These are phyloP conservation scores for Salix viminalis DNA, from an alignment of 345 rosid species.

Conservation along the genomic window DNA sequence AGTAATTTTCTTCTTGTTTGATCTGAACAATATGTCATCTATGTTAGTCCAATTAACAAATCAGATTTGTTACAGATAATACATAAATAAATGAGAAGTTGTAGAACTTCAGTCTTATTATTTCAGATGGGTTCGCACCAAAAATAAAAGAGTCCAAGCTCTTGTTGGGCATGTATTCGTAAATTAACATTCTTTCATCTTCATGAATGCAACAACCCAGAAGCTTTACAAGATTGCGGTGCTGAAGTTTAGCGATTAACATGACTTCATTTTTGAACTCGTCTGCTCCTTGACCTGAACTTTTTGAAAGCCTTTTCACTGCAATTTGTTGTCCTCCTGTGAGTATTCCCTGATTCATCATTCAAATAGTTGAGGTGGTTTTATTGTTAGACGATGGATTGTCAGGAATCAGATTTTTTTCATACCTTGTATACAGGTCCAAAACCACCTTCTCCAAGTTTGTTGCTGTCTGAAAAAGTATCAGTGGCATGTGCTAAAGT, in stretches of 20 bases:
- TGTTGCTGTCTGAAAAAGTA: not conserved
- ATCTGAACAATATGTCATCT: constrained; percentile 11
- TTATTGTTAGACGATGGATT: not conserved
- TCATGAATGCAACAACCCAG: not conserved
- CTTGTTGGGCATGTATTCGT: constrained; percentile 23
- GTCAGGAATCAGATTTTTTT: too few species aligned
- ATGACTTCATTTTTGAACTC: too few species aligned
- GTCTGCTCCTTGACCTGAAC: too few species aligned
- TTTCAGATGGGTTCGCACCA: constrained; percentile 1
- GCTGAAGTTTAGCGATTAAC: too few species aligned
- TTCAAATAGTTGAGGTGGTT: too few species aligned
- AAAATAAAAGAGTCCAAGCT: constrained; percentile 38
- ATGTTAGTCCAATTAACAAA: not conserved
- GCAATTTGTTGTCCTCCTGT: too few species aligned
- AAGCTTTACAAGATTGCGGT: too few species aligned
- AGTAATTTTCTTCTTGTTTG: constrained; percentile 11
- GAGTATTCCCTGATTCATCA: too few species aligned
- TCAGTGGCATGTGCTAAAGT: not conserved
- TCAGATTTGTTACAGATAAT: too few species aligned
- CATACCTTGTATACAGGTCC: not conserved
- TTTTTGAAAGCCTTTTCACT: too few species aligned
- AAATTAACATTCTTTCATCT: not conserved
- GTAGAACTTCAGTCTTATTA: too few species aligned
- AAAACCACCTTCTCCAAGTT: constrained; percentile 3
- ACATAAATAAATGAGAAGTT: too few species aligned